Evolutionary conservation across 768 basidiomycete species (phyloP), one percentile per base, ranked within the genome.

Genomic region (Leccinum broughii): DNA sequence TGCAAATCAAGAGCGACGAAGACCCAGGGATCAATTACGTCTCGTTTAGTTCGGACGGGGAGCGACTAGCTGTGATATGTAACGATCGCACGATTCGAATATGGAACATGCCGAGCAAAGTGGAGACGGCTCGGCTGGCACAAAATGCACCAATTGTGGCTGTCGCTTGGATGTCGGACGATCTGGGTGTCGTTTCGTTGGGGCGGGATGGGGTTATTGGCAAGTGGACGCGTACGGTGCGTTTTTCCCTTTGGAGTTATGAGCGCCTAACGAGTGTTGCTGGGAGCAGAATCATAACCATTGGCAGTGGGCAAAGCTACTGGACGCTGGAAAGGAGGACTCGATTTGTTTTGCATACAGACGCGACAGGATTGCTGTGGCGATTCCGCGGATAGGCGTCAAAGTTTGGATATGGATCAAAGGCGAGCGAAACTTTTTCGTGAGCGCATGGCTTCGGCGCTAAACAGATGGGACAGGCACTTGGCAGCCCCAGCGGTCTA

Each of bases 401-500:
- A 86, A 83, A 60, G 78, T 88, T n/a, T 88, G 87, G 86, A 69
- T 83, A 59, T 83, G 80, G 79, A 76, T 73, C 51, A 82, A 83
- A 74, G 85, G 87, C 87, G 48, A 30, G 72, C 34, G 35, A 7
- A 0, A 6, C 1, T 11, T 44, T 14, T 24, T 37, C 35, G 9
- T 48, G 34, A 28, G 20, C 10, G 1, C 30, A n/a, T 14, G 48
- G 37, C 44, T 13, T 56, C 50, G 20, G 22, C 41, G 20, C 46
- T 65, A 52, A 65, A 49, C 52, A 13, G 9, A 57, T 44, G 41
- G 17, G 15, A 56, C 32, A 88, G 87, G 84, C 14, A 80, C 80
- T 26, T 89, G 88, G 89, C 80, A 83, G 61, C 72, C 79, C 1
- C 86, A 89, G 60, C 79, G 87, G 56, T 82, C 86, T 51, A 88